These are phyloP conservation scores for Calocybe gangraenosa DNA, from an alignment of 768 basidiomycete genomes.

Conservation along the genomic window DNA sequence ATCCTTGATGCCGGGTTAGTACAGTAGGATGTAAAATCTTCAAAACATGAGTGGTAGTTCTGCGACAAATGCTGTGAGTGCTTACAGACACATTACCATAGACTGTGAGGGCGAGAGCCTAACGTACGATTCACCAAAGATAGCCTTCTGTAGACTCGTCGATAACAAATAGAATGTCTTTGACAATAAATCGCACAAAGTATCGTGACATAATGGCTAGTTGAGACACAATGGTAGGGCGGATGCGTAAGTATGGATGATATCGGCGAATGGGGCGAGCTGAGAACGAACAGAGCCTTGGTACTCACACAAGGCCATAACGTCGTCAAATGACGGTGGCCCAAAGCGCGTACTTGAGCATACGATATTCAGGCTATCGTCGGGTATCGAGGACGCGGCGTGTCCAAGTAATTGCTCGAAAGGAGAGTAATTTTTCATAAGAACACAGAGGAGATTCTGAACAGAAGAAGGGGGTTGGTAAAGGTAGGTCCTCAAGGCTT, in stretches of 20 bases:
- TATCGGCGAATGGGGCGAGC: conserved; percentile 7
- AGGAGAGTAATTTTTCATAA: no score
- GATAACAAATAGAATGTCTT: not conserved
- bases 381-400: conserved; percentile 3
- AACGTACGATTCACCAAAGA: conserved; percentile 20
- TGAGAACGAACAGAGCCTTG: conserved; percentile 10
- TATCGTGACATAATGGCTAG: not conserved
- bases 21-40: no score
- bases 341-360: not conserved
- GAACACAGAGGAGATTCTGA: not conserved
- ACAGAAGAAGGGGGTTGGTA: not conserved
- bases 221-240: not conserved
- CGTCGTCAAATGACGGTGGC: conserved; percentile 7
- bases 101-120: no score
- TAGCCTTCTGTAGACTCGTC: conserved; percentile 18
- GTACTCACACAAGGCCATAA: conserved; percentile 2
- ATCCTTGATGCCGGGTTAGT: no score
- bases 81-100: no score
- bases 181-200: not conserved
- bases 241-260: conserved; percentile 11
- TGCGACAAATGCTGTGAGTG: no score
- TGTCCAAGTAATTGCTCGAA: not conserved
- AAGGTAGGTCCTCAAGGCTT: not conserved
- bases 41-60: no score
- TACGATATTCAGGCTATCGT: not conserved